Conservation (phyloP, 179 eudicot genomes). For the Pouteria campechiana region DNA sequence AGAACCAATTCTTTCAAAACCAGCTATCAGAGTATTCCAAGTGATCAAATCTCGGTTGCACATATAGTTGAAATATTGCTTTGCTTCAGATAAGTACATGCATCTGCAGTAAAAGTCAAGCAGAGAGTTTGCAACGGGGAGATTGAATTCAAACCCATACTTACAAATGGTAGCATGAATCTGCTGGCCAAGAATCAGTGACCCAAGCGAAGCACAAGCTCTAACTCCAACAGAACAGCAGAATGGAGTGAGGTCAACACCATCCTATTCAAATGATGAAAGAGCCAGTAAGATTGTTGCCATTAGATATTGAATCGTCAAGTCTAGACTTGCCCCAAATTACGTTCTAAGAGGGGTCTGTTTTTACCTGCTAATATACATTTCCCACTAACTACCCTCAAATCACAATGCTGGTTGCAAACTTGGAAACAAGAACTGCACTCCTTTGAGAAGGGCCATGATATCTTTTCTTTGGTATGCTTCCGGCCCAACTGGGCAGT, state of each 20-base stretch:
- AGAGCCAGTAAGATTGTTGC: conserved; percentile 12
- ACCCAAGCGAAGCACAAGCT: conserved; percentile 48
- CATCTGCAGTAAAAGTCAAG: conserved; percentile 63
- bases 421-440: no score
- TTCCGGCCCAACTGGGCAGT: no score
- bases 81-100: conserved; percentile 35
- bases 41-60: conserved; percentile 39
- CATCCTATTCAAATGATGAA: conserved; percentile 44
- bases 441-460: no score
- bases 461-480: no score
- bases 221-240: conserved; percentile 49
- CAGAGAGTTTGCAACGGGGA: conserved; percentile 65
- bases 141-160: conserved; percentile 39
- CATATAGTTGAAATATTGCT: conserved; percentile 45
- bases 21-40: conserved; percentile 72
- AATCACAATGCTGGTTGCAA: no score
- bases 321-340: no score
- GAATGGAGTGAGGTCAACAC: conserved; percentile 37
- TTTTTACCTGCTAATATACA: no score
- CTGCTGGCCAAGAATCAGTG: conserved; percentile 35
- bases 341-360: no score
- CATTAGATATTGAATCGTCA: no score
- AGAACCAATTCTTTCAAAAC: conserved; percentile 40
- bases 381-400: no score
- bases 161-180: conserved; percentile 43